phyloP scores from a whole-genome alignment of 345 rosid genomes.

The Balakata baccata region DNA sequence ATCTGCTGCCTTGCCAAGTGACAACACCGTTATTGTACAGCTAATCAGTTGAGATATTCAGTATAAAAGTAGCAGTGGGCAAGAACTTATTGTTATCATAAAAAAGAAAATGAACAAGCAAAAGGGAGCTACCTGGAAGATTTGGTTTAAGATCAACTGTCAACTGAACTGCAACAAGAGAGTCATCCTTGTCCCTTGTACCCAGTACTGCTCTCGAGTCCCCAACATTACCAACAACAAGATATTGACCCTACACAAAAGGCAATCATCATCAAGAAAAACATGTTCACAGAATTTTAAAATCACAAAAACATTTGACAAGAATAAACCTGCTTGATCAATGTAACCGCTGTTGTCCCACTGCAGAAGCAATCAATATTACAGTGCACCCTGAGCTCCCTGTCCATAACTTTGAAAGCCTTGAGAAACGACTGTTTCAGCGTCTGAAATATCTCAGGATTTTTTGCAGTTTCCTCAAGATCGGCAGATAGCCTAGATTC shows the following conservation, averaged over 20 bases:
- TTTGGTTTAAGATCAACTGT: constrained; percentile 97
- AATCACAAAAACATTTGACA: constrained; percentile 6
- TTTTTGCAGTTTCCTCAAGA: constrained; percentile 49
- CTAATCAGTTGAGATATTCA: neutral
- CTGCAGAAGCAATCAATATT: constrained; percentile 89
- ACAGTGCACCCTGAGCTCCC: constrained; percentile 73
- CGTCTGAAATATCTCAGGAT: constrained; percentile 48
- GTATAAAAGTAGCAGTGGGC: neutral
- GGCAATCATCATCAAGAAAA: constrained; percentile 10
- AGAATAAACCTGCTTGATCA: constrained; percentile 77
- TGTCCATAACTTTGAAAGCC: constrained; percentile 92
- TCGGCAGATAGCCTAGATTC: constrained; percentile 55
- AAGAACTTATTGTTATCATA: neutral
- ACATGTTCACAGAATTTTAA: constrained; percentile 8
- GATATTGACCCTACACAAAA: constrained; percentile 60
- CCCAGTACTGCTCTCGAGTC: constrained; percentile 96
- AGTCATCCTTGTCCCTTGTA: constrained; percentile 59
- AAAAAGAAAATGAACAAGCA: neutral
- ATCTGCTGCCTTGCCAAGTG: neutral
- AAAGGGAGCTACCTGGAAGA: constrained; percentile 72
- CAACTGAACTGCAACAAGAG: constrained; percentile 79
- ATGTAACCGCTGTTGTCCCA: constrained; percentile 95
- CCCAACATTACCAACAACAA: constrained; percentile 82
- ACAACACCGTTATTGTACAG: neutral
- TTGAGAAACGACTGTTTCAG: constrained; percentile 81